Evolutionary conservation across 129 eudicot species (phyloP), one percentile per base, ranked within the genome.

Genomic region (Centaurea solstitialis): DNA sequence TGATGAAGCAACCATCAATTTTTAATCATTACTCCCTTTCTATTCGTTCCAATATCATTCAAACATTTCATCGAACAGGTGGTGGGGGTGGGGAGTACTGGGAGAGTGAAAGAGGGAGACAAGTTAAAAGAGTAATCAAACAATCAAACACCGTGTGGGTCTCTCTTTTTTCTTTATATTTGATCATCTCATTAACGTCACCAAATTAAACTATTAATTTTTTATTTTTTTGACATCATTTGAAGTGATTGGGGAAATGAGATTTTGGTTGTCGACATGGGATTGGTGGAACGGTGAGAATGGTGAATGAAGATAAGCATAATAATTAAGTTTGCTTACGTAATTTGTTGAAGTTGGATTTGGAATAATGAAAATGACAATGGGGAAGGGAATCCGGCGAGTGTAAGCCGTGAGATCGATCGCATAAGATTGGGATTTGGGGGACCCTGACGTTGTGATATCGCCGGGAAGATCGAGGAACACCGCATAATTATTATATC

Each of bases 381-480:
- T 20, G 39, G 22, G 30, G 30, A 26, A 26, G 39, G 59, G 71
- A 79, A 79, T 53, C 76, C 82, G 76, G 70, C 75, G 22, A 57
- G 65, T 57, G 65, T 57, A 57, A 17, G 65, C 39, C 23, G 76
- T 79, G 15, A 66, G 43, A 66, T 64, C 69, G 70, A 39, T n/a
- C n/a, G n/a, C n/a, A n/a, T 39, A 8, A 62, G 61, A 76, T 65
- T 17, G 47, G 67, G 81, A 66, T 41, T 35, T 26, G 21, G 26
- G 83, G 53, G 83, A 68, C 6, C 83, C 76, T 53, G 75, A 61
- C 67, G 68, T 7, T 69, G 75, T 69, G 82, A 1, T 69, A 77
- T 71, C 71, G 77, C 77, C 83, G 71, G 81, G 70, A 79, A 78
- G 83, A 26, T 79, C 82, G 57, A 79, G 76, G 82, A 69, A 69